These are phyloP conservation scores for Pontederia paniculata DNA, from an alignment of 176 grass and related monocot genomes.

Conservation along the genomic window DNA sequence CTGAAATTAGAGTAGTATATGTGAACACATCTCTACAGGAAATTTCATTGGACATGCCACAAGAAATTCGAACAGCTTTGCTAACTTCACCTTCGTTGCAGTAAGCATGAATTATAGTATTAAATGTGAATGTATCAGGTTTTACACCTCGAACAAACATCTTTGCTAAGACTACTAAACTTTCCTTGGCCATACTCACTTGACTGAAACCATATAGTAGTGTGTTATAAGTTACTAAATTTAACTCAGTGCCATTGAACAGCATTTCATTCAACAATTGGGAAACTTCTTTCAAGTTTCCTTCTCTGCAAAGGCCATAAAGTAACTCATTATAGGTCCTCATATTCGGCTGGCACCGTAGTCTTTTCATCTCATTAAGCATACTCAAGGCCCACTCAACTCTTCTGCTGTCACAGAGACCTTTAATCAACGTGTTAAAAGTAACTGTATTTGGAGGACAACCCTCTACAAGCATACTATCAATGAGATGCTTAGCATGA, in stretches of 20 bases:
- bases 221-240: constrained; percentile 65
- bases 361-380: constrained; percentile 45
- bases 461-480: constrained; percentile 48
- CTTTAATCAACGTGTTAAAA: constrained; percentile 64
- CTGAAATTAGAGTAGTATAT: constrained; percentile 60
- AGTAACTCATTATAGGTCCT: constrained; percentile 72
- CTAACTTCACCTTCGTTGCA: constrained; percentile 55
- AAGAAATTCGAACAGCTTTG: constrained; percentile 44
- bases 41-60: constrained; percentile 30
- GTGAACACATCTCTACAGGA: constrained; percentile 41
- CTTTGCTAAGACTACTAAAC: constrained; percentile 45
- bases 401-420: constrained; percentile 55
- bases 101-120: constrained; percentile 55
- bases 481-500: constrained; percentile 49
- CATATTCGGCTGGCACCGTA: constrained; percentile 37
- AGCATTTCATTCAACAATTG: constrained; percentile 43
- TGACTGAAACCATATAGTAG: constrained; percentile 49
- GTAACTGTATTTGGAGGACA: constrained; percentile 59
- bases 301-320: constrained; percentile 53
- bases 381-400: constrained; percentile 38
- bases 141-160: constrained; percentile 51
- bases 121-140: constrained; percentile 57
- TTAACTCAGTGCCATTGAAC: constrained; percentile 31
- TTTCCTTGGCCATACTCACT: constrained; percentile 35
- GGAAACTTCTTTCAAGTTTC: constrained; percentile 31